Evolutionary conservation across 805 yeast genomes (phyloP).

Genomic region (Saccharomycodes ludwigii): DNA sequence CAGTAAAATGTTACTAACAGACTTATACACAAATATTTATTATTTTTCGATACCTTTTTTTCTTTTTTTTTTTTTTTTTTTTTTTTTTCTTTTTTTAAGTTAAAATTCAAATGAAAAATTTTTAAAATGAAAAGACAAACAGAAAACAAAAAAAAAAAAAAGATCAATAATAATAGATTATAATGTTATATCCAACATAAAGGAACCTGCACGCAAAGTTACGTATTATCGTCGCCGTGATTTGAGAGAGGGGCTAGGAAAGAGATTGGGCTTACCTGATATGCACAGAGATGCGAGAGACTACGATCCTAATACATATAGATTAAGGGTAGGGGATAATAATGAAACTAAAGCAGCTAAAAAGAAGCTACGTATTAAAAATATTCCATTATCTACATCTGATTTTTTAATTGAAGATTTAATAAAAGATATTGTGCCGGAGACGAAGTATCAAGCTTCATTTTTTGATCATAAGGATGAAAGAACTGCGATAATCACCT

Average conservation of each 20-base stretch:
- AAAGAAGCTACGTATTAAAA: conserved; percentile 14
- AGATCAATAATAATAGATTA: conserved; percentile 2
- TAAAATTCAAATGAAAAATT: too few relatives aligned
- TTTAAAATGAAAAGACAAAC: neutral
- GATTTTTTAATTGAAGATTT: conserved; percentile 21
- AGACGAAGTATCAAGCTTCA: conserved; percentile 11
- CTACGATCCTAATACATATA: neutral
- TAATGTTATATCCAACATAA: conserved; percentile 2
- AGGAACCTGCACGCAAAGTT: conserved; percentile 1
- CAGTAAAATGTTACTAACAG: too few relatives aligned
- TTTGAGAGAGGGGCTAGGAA: conserved; percentile 19
- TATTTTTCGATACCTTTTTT: too few relatives aligned
- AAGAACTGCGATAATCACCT: conserved; percentile 20
- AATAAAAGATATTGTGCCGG: conserved; percentile 19
- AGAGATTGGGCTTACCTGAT: conserved; percentile 13
- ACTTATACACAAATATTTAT: too few relatives aligned
- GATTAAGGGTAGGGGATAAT: neutral
- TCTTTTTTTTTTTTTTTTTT: too few relatives aligned
- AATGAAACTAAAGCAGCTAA: conserved; percentile 6
- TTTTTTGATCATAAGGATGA: conserved; percentile 18
- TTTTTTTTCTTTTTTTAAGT: too few relatives aligned
- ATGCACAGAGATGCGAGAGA: conserved; percentile 4
- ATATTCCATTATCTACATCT: conserved; percentile 19
- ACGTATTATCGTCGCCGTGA: conserved; percentile 24
- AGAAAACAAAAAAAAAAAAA: too few relatives aligned